Base-by-base conservation (phyloP, 2,329 filamentous ascomycete genomes). In the Pestalotiopsis sp. region DNA sequence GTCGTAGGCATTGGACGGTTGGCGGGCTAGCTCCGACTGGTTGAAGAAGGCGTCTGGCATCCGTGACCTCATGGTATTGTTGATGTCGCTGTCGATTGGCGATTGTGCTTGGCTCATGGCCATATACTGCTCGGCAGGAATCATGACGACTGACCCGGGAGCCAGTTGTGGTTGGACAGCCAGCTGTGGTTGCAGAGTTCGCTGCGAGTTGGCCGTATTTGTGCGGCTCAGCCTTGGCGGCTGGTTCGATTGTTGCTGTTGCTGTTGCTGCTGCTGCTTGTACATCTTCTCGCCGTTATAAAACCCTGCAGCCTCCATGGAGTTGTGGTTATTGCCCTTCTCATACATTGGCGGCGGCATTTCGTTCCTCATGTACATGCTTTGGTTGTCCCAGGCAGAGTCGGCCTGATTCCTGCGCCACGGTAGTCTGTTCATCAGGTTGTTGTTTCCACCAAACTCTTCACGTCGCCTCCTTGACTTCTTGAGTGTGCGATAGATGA, bases 401-500 rank as follows among this genome's bases (percentile, higher is more conserved):
- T 67, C 71, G 41, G 66, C 69, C 39, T 68, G 66, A 23, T 64
- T 69, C 12, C 69, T 73, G 45, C 70, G 69, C 63, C 73, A 72
- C 31, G 71, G 70, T 23, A 75, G 66, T 25, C 69, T 69, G 31
- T 69, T 72, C 7, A 74, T 71, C 5, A 75, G 68, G 7, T 56
- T 56, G 38, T 70, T 71, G 20, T 52, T 52, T 20, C 39, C 39
- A 23, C 66, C 57, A 13, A 56, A 67, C 9, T 31, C 59, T 20
- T 63, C 64, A 13, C 70, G 45, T 11, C 69, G 69, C 38, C 72
- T 72, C 65, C 75, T 80, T 7, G 77, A 74, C 70, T 78, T 81
- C 68, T 78, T 78, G 59, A 79, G 64, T 12, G 77, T 76, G n/a
- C 81, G 79, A 77, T 81, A 85, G 4, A 82, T 73, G 27, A 86